These are phyloP conservation scores for Knufia petricola DNA, from an alignment of 2,329 filamentous ascomycete species.

Conservation along the genomic window DNA sequence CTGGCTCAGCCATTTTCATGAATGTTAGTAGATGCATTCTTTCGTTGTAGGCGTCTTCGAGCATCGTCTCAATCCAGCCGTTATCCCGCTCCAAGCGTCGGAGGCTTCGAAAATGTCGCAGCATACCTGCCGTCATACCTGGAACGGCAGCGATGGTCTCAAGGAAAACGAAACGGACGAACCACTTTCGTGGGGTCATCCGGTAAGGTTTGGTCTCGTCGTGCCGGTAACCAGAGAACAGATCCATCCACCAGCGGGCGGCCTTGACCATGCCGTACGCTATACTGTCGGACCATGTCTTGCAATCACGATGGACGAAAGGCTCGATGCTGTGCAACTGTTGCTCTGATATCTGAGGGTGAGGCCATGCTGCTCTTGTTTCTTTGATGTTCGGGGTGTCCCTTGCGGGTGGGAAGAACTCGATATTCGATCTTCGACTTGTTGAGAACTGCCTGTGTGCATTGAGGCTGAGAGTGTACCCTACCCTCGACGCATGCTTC, in stretches of 20 bases:
- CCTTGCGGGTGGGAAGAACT: conserved; percentile 51
- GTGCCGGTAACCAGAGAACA: conserved; percentile 71
- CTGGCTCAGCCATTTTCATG: conserved; percentile 79
- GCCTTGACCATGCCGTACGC: conserved; percentile 69
- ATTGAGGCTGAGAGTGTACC: conserved; percentile 13
- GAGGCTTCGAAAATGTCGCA: conserved; percentile 77
- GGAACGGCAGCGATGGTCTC: conserved; percentile 92
- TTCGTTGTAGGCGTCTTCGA: conserved; percentile 88
- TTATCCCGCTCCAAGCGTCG: conserved; percentile 84
- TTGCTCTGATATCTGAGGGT: conserved; percentile 53
- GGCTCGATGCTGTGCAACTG: conserved; percentile 68
- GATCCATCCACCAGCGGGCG: conserved; percentile 70
- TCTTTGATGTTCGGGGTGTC: conserved; percentile 38
- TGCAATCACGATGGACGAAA: conserved; percentile 61
- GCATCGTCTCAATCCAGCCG: conserved; percentile 85
- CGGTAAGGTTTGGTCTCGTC: conserved; percentile 53
- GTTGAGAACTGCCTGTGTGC: conserved; percentile 30
- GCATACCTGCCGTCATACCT: conserved; percentile 93
- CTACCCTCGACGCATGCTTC: conserved; percentile 20
- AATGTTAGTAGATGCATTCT: conserved; percentile 90
- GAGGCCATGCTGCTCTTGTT: conserved; percentile 23
- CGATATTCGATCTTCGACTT: conserved; percentile 29
- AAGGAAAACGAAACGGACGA: conserved; percentile 82
- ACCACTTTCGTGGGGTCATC: conserved; percentile 80
- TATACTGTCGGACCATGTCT: conserved; percentile 64